Percentiles rank a stretch among this genome's conserved stretches.
Evolutionary conservation across 768 basidiomycete genomes (phyloP).

Genomic region (Porphyrellus cyaneotinctus): DNA sequence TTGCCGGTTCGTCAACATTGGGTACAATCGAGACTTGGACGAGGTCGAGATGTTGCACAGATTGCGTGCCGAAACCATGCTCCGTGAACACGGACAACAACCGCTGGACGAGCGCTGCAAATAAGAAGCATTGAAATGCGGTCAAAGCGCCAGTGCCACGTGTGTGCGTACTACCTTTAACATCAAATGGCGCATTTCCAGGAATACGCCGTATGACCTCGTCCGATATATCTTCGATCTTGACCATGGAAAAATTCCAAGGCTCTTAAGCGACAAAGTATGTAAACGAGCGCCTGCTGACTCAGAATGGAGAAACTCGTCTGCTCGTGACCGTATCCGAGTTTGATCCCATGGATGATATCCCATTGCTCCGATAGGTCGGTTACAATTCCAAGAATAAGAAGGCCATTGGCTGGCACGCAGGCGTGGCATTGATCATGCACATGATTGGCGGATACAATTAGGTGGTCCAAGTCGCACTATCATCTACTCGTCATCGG

Average conservation of each 20-base stretch:
- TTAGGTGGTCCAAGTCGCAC: not conserved
- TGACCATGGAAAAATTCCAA: too few species aligned
- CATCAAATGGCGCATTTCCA: conserved; percentile 19
- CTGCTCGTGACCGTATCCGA: too few species aligned
- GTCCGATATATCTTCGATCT: conserved; percentile 1
- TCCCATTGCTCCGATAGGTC: too few species aligned
- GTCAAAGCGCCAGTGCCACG: not conserved
- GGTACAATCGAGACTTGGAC: conserved; percentile 39
- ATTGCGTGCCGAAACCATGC: conserved; percentile 19
- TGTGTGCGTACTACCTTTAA: conserved; percentile 24
- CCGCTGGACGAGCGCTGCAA: conserved; percentile 34
- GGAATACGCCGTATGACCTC: not conserved
- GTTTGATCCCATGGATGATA: too few species aligned
- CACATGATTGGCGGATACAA: too few species aligned
- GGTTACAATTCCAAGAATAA: not conserved
- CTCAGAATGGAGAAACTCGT: too few species aligned
- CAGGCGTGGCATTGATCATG: conserved; percentile 11
- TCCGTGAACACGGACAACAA: conserved; percentile 35
- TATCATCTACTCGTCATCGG: conserved; percentile 12
- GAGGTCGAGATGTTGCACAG: conserved; percentile 15
- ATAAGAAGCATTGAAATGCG: too few species aligned
- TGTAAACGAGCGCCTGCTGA: too few species aligned
- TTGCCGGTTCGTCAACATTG: conserved; percentile 34
- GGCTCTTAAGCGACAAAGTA: too few species aligned
- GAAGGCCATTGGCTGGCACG: not conserved